Conservation (phyloP, 805 yeast genomes). For the Yamadazyma akitaensis region DNA sequence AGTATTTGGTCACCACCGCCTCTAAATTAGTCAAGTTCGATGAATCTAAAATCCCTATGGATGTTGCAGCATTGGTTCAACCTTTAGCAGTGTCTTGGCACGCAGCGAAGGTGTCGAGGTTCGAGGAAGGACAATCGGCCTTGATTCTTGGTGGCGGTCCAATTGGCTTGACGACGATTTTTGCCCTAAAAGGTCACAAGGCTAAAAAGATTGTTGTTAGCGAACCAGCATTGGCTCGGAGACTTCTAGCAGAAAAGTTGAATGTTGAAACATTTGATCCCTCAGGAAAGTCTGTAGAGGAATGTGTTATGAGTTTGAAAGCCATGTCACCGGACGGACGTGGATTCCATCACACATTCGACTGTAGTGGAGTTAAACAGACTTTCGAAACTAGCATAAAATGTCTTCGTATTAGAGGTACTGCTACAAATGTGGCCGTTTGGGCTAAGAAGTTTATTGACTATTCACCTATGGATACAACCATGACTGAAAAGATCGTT, state of each 20-base stretch:
- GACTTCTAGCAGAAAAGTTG: conserved; percentile 51
- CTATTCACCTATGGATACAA: conserved; percentile 53
- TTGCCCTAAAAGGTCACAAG: conserved; percentile 46
- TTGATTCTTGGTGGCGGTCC: conserved; percentile 62
- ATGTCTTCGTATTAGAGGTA: conserved; percentile 51
- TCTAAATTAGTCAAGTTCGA: conserved; percentile 42
- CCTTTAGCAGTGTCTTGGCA: conserved; percentile 63
- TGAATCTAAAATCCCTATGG: conserved; percentile 33
- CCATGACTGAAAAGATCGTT: conserved; percentile 51
- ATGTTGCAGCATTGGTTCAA: conserved; percentile 52
- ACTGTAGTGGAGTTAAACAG: conserved; percentile 53
- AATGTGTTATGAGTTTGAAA: conserved; percentile 34
- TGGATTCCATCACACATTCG: conserved; percentile 51
- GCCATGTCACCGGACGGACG: conserved; percentile 36
- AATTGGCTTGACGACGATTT: conserved; percentile 55
- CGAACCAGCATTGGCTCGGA: conserved; percentile 55
- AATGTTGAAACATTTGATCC: conserved; percentile 55
- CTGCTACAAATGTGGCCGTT: conserved; percentile 61
- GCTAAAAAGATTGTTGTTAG: conserved; percentile 46
- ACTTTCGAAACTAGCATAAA: conserved; percentile 51
- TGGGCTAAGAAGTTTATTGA: conserved; percentile 54
- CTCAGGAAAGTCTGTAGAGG: conserved; percentile 29
- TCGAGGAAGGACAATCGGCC: conserved; percentile 44
- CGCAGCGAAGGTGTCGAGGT: conserved; percentile 45
- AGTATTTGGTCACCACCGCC: conserved; percentile 41